Percentiles rank a stretch among this genome's conserved stretches.
These are phyloP conservation scores for Colletotrichum limetticola DNA, from an alignment of 2,329 filamentous ascomycete genomes.

Conservation along the genomic window DNA sequence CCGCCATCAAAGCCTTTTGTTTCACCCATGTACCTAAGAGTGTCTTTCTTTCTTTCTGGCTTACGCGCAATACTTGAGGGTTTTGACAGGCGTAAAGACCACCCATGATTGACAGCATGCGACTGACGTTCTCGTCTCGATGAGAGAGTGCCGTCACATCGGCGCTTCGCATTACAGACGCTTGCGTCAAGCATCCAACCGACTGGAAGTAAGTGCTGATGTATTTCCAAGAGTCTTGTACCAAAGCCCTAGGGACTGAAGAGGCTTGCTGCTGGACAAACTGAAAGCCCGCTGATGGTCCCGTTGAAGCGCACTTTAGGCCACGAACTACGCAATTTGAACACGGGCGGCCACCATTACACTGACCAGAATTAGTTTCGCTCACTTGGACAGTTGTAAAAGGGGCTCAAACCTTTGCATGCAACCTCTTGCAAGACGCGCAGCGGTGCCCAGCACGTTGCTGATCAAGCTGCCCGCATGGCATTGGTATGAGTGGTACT, in stretches of 20 bases:
- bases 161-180: background rate
- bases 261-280: background rate
- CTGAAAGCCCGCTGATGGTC: background rate
- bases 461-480: slow-evolving; percentile 25
- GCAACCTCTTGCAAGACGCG: slow-evolving; percentile 5
- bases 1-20: background rate
- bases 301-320: background rate
- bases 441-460: slow-evolving; percentile 12
- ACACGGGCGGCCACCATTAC: slow-evolving; percentile 13
- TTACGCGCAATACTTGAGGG: background rate
- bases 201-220: slow-evolving; percentile 14
- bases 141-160: slow-evolving; percentile 5
- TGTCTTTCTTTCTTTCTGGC: background rate
- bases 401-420: background rate
- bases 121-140: slow-evolving; percentile 10
- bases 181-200: background rate
- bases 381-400: background rate
- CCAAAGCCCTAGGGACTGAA: background rate
- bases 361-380: background rate
- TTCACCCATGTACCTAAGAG: background rate
- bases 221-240: slow-evolving; percentile 13
- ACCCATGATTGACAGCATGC: slow-evolving; percentile 9
- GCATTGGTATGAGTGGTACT: slow-evolving; percentile 2
- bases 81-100: slow-evolving; percentile 17
- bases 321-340: background rate